Evolutionary conservation across 1,284 basidiomycete species (phyloP).

Genomic region (Moesziomyces parantarcticus): DNA sequence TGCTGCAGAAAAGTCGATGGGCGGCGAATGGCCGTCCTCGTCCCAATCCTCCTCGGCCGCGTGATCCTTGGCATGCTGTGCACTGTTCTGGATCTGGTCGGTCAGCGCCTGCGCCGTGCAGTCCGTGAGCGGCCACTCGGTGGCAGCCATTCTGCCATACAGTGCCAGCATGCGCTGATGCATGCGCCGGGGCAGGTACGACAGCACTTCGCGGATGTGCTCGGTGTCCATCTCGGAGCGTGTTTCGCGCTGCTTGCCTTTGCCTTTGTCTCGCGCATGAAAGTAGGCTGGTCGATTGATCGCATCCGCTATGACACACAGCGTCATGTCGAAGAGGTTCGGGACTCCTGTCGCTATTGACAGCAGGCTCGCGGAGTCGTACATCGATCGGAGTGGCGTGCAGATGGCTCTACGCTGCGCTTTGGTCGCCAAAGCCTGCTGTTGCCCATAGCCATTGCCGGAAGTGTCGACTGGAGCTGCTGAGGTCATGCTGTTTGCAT

Average conservation of each 20-base stretch:
- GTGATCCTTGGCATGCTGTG: too few relatives aligned
- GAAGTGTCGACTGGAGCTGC: not conserved
- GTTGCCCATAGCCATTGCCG: not conserved
- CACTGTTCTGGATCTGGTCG: conserved; percentile 2
- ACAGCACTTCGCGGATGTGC: conserved; percentile 17
- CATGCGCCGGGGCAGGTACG: conserved; percentile 31
- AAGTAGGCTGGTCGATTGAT: conserved; percentile 10
- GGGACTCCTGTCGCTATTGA: not conserved
- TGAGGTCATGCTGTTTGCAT: not conserved
- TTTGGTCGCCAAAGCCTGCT: not conserved
- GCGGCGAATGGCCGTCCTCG: conserved; percentile 1
- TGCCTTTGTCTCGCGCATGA: not conserved
- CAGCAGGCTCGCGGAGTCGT: not conserved
- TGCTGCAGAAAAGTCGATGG: not conserved
- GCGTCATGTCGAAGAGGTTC: conserved; percentile 27
- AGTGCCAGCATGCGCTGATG: conserved; percentile 23
- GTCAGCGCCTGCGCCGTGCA: conserved; percentile 22
- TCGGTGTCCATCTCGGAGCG: conserved; percentile 3
- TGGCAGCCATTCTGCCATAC: conserved; percentile 26
- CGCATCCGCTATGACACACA: conserved; percentile 34
- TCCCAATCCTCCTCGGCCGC: not conserved
- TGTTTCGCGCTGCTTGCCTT: not conserved
- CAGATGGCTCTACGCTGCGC: conserved; percentile 3
- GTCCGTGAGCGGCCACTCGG: conserved; percentile 21
- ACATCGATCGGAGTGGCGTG: conserved; percentile 13